These are phyloP conservation scores for Picocystis salinarum DNA, from an alignment of 139 green algal species.

Conservation along the genomic window DNA sequence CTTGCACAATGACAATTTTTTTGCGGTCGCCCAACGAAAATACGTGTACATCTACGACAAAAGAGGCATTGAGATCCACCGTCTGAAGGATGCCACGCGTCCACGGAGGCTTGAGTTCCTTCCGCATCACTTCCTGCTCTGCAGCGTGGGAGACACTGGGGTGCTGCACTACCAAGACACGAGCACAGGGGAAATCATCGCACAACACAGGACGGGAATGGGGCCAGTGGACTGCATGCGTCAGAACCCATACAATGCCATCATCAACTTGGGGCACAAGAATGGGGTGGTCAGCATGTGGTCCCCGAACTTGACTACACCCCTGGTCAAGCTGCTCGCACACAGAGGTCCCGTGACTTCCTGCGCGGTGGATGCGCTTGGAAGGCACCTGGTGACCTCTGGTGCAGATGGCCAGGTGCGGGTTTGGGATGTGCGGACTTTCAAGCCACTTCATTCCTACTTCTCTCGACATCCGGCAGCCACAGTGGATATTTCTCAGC, in stretches of 20 bases:
- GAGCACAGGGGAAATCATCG: slow-evolving; percentile 69
- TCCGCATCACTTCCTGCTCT: slow-evolving; percentile 88
- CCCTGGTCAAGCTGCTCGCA: slow-evolving; percentile 78
- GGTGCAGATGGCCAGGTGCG: slow-evolving; percentile 54
- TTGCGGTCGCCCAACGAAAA: slow-evolving; percentile 70
- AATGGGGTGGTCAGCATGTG: slow-evolving; percentile 84
- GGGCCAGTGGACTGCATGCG: slow-evolving; percentile 49
- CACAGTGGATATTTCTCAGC: slow-evolving; percentile 71
- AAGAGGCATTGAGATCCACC: slow-evolving; percentile 86
- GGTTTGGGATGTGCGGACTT: slow-evolving; percentile 83
- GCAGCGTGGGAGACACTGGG: slow-evolving; percentile 48
- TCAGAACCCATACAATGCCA: slow-evolving; percentile 76
- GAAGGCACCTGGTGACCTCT: slow-evolving; percentile 65
- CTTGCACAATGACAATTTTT: slow-evolving; percentile 94
- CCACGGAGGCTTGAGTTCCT: slow-evolving; percentile 60
- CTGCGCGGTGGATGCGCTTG: slow-evolving; percentile 46
- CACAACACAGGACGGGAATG: slow-evolving; percentile 54
- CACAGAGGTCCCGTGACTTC: slow-evolving; percentile 34
- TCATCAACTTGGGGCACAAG: slow-evolving; percentile 62
- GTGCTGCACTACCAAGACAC: slow-evolving; percentile 80
- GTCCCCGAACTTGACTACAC: slow-evolving; percentile 75
- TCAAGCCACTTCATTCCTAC: slow-evolving; percentile 73
- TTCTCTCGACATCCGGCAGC: slow-evolving; percentile 44
- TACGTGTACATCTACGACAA: slow-evolving; percentile 98
- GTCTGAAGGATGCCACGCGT: slow-evolving; percentile 38